Conservation (phyloP, 805 yeast species). For the Metschnikowia gelsemii region DNA sequence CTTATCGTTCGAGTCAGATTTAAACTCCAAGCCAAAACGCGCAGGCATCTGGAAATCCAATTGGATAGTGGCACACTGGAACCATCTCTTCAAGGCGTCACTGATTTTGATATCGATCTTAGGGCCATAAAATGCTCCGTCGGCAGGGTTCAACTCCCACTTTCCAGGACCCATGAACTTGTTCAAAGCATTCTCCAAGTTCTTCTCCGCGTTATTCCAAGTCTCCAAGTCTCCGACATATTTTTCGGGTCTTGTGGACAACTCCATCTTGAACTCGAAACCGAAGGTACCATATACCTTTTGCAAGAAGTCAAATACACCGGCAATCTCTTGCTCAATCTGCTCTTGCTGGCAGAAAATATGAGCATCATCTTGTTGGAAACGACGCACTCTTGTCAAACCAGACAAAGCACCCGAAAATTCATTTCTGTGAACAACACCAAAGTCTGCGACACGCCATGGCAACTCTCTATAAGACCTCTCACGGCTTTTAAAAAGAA, state of each 20-base stretch:
- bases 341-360: slow-evolving; percentile 93
- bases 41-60: slow-evolving; percentile 97
- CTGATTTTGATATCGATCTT: slow-evolving; percentile 95
- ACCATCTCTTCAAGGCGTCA: slow-evolving; percentile 95
- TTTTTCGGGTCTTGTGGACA: slow-evolving; percentile 96
- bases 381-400: slow-evolving; percentile 95
- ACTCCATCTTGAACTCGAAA: slow-evolving; percentile 93
- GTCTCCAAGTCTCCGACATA: slow-evolving; percentile 91
- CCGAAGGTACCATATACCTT: slow-evolving; percentile 89
- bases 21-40: slow-evolving; percentile 88
- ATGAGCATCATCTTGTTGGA: slow-evolving; percentile 99
- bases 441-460: slow-evolving; percentile 98
- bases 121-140: slow-evolving; percentile 95
- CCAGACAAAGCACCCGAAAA: slow-evolving; percentile 89
- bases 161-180: slow-evolving; percentile 72
- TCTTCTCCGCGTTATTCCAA: slow-evolving; percentile 89
- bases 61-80: slow-evolving; percentile 98
- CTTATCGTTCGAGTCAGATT: slow-evolving; percentile 57
- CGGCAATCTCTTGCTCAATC: slow-evolving; percentile 80
- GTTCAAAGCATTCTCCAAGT: slow-evolving; percentile 78
- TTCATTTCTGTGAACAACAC: slow-evolving; percentile 96
- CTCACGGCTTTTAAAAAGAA: slow-evolving; percentile 87
- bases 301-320: slow-evolving; percentile 81
- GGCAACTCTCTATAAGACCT: slow-evolving; percentile 96
- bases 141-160: slow-evolving; percentile 96